Evolutionary conservation across 2,329 filamentous ascomycete genomes (phyloP).

Genomic region (Aspergillus sp.): DNA sequence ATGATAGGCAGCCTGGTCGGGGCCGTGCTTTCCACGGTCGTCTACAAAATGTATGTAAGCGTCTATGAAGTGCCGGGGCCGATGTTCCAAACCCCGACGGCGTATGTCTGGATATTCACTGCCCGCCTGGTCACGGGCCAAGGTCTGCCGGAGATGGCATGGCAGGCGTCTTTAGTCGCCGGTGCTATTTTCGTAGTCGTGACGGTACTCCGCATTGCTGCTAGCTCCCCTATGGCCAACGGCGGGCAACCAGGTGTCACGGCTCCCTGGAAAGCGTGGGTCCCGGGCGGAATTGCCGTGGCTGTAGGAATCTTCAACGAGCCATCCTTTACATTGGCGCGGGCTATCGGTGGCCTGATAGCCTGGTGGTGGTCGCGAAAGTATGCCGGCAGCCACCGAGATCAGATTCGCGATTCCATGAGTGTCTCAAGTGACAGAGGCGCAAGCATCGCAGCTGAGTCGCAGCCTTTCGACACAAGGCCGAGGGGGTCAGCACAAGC

Average conservation of each 20-base stretch:
- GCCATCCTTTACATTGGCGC: slow-evolving; percentile 84
- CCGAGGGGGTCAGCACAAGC: slow-evolving; percentile 33
- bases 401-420: not conserved
- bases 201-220: slow-evolving; percentile 60
- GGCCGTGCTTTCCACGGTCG: slow-evolving; percentile 72
- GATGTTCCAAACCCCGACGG: slow-evolving; percentile 87
- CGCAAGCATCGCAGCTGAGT: not conserved
- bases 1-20: slow-evolving; percentile 82
- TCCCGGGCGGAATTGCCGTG: slow-evolving; percentile 91
- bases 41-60: slow-evolving; percentile 82
- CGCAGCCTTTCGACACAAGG: not conserved
- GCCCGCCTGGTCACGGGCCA: slow-evolving; percentile 85
- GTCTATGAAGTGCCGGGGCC: slow-evolving; percentile 85
- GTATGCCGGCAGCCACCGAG: slow-evolving; percentile 16
- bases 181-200: slow-evolving; percentile 62
- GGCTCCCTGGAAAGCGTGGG: slow-evolving; percentile 57
- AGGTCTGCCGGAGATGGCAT: slow-evolving; percentile 74
- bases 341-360: slow-evolving; percentile 67
- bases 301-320: slow-evolving; percentile 98
- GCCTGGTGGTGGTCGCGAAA: slow-evolving; percentile 67
- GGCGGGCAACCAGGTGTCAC: slow-evolving; percentile 28
- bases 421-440: not conserved
- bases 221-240: slow-evolving; percentile 25
- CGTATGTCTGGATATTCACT: slow-evolving; percentile 96
- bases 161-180: slow-evolving; percentile 67